Evolutionary conservation across 495 filamentous ascomycete species (phyloP).

Genomic region (Trichocladium antarcticum): DNA sequence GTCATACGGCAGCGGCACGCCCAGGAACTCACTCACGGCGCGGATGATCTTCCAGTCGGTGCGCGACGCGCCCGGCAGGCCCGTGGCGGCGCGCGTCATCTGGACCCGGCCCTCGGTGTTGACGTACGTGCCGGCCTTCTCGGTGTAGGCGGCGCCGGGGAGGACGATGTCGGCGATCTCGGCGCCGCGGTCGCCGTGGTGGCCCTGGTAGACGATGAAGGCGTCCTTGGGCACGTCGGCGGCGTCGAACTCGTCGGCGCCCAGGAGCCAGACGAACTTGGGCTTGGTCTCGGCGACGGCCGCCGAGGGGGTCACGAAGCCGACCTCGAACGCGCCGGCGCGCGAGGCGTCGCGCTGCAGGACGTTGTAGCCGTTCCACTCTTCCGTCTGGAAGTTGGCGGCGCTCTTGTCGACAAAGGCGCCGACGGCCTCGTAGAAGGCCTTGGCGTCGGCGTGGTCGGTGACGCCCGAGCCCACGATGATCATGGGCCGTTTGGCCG

Average conservation of each 20-base stretch:
- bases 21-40: constrained; percentile 82
- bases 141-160: constrained; percentile 88
- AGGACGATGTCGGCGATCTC: constrained; percentile 89
- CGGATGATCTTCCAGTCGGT: constrained; percentile 99
- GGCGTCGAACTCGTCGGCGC: constrained; percentile 77
- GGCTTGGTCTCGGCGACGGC: constrained; percentile 68
- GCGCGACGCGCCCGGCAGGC: constrained; percentile 72
- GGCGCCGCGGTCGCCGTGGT: constrained; percentile 90
- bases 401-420: constrained; percentile 86
- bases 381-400: constrained; percentile 69
- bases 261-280: constrained; percentile 94
- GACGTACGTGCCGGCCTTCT: constrained; percentile 93
- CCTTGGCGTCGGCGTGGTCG: constrained; percentile 82
- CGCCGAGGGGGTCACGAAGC: constrained; percentile 74
- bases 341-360: constrained; percentile 88
- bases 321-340: constrained; percentile 85
- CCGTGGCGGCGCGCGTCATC: constrained; percentile 78
- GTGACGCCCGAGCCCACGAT: constrained; percentile 80
- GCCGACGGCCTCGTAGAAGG: constrained; percentile 82
- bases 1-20: constrained; percentile 78
- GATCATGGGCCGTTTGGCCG: constrained; percentile 91
- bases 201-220: constrained; percentile 95
- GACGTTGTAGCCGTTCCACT: constrained; percentile 97
- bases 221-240: constrained; percentile 83
- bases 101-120: constrained; percentile 96